phyloP scores from a whole-genome alignment of 306 rosid species.

The Prunus mongolica region DNA sequence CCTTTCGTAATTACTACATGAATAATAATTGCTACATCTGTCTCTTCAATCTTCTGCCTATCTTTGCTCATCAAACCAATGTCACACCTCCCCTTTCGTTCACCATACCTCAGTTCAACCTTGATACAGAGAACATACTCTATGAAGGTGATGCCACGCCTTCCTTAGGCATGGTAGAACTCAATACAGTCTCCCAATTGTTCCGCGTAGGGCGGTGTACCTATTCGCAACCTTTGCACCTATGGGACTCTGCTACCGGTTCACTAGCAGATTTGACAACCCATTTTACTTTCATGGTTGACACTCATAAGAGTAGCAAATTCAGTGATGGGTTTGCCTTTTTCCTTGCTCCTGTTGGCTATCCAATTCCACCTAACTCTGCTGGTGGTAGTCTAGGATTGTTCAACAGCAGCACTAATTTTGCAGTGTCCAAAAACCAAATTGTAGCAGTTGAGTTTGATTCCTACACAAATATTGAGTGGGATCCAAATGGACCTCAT shows the following conservation, averaged over 20 bases:
- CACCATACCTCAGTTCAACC: background rate
- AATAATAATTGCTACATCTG: background rate
- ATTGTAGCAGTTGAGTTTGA: conserved; percentile 26
- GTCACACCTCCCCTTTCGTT: background rate
- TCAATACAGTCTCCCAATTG: background rate
- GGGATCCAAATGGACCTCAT: background rate
- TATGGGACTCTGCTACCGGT: conserved; percentile 10
- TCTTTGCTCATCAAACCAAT: background rate
- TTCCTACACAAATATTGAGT: background rate
- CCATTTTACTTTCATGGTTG: conserved; percentile 20
- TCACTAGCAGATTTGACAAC: conserved; percentile 15
- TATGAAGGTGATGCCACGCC: background rate
- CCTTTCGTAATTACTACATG: background rate
- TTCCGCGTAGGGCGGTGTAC: background rate
- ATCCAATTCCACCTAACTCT: conserved; percentile 2
- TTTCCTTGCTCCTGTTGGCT: conserved; percentile 12
- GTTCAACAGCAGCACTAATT: conserved; percentile 1
- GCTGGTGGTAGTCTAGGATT: conserved; percentile 15
- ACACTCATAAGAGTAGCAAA: background rate
- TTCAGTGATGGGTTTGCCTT: conserved; percentile 21
- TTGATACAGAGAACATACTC: background rate
- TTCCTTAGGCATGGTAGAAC: background rate
- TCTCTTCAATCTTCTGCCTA: background rate
- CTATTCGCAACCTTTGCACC: background rate
- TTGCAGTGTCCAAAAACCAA: background rate